Percentiles rank a stretch among this genome's conserved stretches.
These are phyloP conservation scores for Nemania bipapillata DNA, from an alignment of 2,329 filamentous ascomycete species.

Conservation along the genomic window DNA sequence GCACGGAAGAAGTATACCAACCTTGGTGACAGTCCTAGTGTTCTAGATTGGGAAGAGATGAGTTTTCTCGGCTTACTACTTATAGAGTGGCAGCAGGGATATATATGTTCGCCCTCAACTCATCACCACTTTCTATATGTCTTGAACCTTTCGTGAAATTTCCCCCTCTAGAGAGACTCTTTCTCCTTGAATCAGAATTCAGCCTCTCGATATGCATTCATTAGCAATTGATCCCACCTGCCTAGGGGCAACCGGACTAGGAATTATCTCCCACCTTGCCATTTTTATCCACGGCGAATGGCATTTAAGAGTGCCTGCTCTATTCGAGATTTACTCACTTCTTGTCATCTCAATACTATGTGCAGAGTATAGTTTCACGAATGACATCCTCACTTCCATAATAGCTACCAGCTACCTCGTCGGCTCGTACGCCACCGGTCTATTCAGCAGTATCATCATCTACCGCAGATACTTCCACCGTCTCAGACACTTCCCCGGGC, in stretches of 20 bases:
- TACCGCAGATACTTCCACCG: slow-evolving; percentile 43
- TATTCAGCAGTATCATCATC: slow-evolving; percentile 39
- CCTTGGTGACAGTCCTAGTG: no score
- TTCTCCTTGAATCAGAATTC: no score
- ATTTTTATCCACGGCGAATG: slow-evolving; percentile 40
- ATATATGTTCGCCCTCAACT: no score
- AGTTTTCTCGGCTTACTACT: no score
- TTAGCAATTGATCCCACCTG: neutral
- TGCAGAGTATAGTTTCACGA: neutral
- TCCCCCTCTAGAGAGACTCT: no score
- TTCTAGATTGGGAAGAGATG: no score
- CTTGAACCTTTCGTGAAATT: no score
- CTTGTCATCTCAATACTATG: slow-evolving; percentile 14
- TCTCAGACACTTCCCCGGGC: slow-evolving; percentile 38
- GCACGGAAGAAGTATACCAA: no score
- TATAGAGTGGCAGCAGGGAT: no score
- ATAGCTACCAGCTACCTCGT: neutral
- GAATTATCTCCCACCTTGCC: slow-evolving; percentile 31
- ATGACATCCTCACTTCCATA: slow-evolving; percentile 1
- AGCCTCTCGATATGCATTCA: no score
- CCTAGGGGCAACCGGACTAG: slow-evolving; percentile 8
- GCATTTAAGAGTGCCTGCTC: slow-evolving; percentile 34
- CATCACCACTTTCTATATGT: no score
- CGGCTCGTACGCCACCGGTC: slow-evolving; percentile 23
- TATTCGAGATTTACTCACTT: slow-evolving; percentile 23